Evolutionary conservation across 2,329 filamentous ascomycete species (phyloP).

Genomic region (Bipolaris zeicola): DNA sequence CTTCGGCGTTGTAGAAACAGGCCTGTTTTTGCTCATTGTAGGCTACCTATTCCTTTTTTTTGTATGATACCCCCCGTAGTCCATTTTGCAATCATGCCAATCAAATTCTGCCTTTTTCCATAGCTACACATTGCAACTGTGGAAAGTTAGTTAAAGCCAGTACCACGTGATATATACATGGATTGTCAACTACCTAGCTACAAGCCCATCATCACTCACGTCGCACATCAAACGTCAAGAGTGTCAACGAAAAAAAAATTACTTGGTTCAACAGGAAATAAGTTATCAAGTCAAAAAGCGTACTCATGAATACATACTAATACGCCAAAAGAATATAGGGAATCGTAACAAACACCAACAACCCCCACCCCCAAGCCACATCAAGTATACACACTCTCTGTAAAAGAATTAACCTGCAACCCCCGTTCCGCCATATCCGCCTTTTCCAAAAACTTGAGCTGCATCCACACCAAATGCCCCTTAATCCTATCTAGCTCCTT

Average conservation of each 20-base stretch:
- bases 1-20: neutral
- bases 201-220: no score
- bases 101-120: neutral
- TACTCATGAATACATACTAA: neutral
- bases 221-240: no score
- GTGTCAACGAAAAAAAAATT: no score
- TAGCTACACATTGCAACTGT: no score
- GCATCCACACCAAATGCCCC: conserved; percentile 95
- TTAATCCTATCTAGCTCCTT: conserved; percentile 77
- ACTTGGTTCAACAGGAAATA: no score
- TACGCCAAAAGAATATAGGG: neutral
- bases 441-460: conserved; percentile 82
- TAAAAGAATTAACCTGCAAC: conserved; percentile 81
- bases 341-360: neutral
- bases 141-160: no score
- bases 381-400: conserved; percentile 80
- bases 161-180: no score
- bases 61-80: conserved; percentile 1
- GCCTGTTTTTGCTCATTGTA: neutral
- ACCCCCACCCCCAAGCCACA: no score
- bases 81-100: neutral
- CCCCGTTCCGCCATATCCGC: conserved; percentile 90
- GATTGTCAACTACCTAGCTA: no score
- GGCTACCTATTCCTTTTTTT: neutral
- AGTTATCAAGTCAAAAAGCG: no score